Base-by-base conservation (phyloP, 768 basidiomycete species). In the Asterophora parasitica region DNA sequence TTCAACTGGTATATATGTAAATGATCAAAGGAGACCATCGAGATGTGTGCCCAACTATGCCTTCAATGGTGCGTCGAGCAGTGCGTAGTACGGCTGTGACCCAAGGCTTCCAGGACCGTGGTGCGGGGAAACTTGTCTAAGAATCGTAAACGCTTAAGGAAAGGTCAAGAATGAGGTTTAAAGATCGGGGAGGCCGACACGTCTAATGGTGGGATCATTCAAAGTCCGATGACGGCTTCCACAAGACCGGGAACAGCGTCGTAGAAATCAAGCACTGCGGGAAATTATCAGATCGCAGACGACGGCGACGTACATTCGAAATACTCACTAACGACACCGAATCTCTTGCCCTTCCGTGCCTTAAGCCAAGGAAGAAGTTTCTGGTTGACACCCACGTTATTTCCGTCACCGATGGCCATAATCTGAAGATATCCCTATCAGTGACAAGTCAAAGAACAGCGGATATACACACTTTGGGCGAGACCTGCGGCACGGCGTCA, bases 251-350 rank as follows among this genome's bases (percentile, higher is more conserved):
- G 74, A 16, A 72, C 66, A 28, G 62, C 63, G 48, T 74, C 67
- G 52, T 73, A 77, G 51, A 77, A 77, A 56, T 76, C 75, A 31
- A 75, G 62, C 68, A 77, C 75, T 77, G 37, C 2, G 26, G 30
- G 9, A 35, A 5, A 19, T 10, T 17, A 27, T 13, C 30, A 34
- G 13, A 38, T 19, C 8, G 28, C 34, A 8, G 31, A 42, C 9
- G 4, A 32, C 20, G 37, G 31, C n/a, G n/a, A 13, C 1, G 20
- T 19, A 38, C 33, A 15, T 1, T 41, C 31, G 34, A 7, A 44
- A 31, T 41, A 69, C 75, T 23, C 47, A 76, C 75, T 72, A 44
- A 78, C 66, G 27, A 76, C 63, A 3, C 76, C 76, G 52, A 75
- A 70, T 28, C 76, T 60, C 50, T 71, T 55, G 16, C 74, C 74